Base-by-base conservation (phyloP, 176 grass and related monocot species). In the Raddia distichophylla region DNA sequence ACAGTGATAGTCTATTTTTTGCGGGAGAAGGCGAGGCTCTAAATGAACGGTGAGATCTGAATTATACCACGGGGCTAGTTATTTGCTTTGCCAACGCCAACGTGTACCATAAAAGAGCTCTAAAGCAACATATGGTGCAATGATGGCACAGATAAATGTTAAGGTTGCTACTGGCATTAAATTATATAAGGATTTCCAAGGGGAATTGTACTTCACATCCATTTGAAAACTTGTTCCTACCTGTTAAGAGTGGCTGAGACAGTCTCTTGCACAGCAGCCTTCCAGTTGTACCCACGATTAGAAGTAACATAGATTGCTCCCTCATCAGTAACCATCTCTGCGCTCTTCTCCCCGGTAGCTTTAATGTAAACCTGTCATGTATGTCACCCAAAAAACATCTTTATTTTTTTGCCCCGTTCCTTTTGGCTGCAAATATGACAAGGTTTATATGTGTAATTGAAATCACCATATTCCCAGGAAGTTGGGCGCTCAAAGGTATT, bases 281-380 rank as follows among this genome's bases (percentile, higher is more conserved):
- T 98, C 96, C 96, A 98, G 77, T 98, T 98, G 87, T 93, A 98
- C 7, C 96, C 96, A 5, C 92, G 90, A 68, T 98, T 98, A 43
- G 96, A 91, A n/a, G 96, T 98, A n/a, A 98, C 89, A 73, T 98
- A 98, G 83, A 98, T 98, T 53, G 96, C 96, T 19, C 96, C 96
- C 73, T 98, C 60, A 51, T 95, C 93, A 7, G 96, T 98, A 57
- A 98, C 96, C 96, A 98, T 98, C 81, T 98, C 96, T 8, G 96
- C 96, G 64, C 93, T 91, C 73, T 98, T 88, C 73, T 95, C 96
- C 2, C 92, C 93, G 2, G 86, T 98, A 47, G 96, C 96, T 84
- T 98, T 86, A 66, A 98, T 98, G 73, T 98, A 98, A 32, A 98
- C 95, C 95, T 98, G 81, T 10, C 48, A 47, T 37, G 13, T 18